These are phyloP conservation scores for Hydnum rufescens DNA, from an alignment of 768 basidiomycete species.

Conservation along the genomic window DNA sequence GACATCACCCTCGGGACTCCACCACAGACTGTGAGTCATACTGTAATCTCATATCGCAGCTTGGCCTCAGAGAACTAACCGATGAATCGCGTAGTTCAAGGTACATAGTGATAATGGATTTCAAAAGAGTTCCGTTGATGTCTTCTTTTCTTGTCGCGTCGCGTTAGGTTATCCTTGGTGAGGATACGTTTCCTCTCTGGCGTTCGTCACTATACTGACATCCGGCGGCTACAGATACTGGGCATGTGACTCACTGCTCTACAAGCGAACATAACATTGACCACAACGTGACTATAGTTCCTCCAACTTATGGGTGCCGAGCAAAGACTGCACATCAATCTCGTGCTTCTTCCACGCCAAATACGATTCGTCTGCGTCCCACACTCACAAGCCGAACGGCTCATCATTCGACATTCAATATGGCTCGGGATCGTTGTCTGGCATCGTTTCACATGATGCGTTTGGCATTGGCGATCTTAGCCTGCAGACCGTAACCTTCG, in stretches of 20 bases:
- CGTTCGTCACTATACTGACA: neutral
- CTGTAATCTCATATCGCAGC: constrained; percentile 1
- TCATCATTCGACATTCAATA: constrained; percentile 79
- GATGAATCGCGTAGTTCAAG: constrained; percentile 41
- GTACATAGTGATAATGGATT: neutral
- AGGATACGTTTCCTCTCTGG: neutral
- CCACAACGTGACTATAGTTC: constrained; percentile 16
- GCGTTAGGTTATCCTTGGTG: neutral
- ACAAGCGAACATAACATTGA: no score
- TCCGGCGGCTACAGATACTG: constrained; percentile 36
- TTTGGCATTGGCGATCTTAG: constrained; percentile 66
- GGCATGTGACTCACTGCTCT: no score
- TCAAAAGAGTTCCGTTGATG: neutral
- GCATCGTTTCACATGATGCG: constrained; percentile 73
- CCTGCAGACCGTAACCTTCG: constrained; percentile 66
- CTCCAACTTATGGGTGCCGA: constrained; percentile 84
- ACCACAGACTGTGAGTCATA: constrained; percentile 44
- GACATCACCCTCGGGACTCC: constrained; percentile 73
- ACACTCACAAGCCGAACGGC: constrained; percentile 79
- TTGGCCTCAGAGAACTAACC: neutral
- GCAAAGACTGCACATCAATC: constrained; percentile 60
- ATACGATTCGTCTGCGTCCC: constrained; percentile 64
- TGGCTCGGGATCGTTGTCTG: constrained; percentile 92
- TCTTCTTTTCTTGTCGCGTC: neutral
- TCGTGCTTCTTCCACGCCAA: constrained; percentile 89